phyloP scores from a whole-genome alignment of 768 basidiomycete genomes.

The Coprinopsis strossmayeri region DNA sequence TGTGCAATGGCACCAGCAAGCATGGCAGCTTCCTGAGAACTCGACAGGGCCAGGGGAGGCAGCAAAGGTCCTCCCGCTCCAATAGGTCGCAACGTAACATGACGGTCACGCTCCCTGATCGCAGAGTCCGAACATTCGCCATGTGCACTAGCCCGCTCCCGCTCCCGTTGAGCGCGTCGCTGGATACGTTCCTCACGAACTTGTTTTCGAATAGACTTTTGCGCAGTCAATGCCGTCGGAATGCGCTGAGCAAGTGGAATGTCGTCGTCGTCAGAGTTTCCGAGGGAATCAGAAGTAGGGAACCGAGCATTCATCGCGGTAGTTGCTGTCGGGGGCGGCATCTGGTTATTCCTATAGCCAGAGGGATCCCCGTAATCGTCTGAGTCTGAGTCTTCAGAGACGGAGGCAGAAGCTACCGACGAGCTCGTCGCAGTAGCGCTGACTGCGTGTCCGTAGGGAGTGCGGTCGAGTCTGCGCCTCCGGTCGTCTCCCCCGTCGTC shows the following conservation, averaged over 20 bases:
- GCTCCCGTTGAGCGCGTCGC: slow-evolving; percentile 36
- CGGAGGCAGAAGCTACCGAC: background rate
- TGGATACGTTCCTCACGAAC: slow-evolving; percentile 63
- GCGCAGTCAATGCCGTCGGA: slow-evolving; percentile 77
- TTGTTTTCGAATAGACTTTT: slow-evolving; percentile 70
- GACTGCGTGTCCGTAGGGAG: background rate
- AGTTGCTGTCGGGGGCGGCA: slow-evolving; percentile 10
- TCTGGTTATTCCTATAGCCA: background rate
- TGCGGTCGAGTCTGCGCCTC: slow-evolving; percentile 17
- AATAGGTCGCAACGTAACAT: slow-evolving; percentile 31
- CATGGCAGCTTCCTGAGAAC: slow-evolving; percentile 32
- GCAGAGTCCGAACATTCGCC: slow-evolving; percentile 11
- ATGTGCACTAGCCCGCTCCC: slow-evolving; percentile 27
- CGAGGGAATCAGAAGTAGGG: background rate
- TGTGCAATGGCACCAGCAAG: slow-evolving; percentile 19
- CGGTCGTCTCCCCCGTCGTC: slow-evolving; percentile 33
- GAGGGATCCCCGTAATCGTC: slow-evolving; percentile 6
- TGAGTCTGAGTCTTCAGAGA: slow-evolving; percentile 6
- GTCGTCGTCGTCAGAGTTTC: slow-evolving; percentile 53
- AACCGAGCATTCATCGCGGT: slow-evolving; percentile 4
- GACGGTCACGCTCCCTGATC: slow-evolving; percentile 20
- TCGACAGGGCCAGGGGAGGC: slow-evolving; percentile 17
- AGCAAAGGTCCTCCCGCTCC: slow-evolving; percentile 14
- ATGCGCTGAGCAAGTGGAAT: slow-evolving; percentile 79
- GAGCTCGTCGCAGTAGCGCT: background rate